These are phyloP conservation scores for Choiromyces venosus DNA, from an alignment of 495 filamentous ascomycete genomes.

Conservation along the genomic window DNA sequence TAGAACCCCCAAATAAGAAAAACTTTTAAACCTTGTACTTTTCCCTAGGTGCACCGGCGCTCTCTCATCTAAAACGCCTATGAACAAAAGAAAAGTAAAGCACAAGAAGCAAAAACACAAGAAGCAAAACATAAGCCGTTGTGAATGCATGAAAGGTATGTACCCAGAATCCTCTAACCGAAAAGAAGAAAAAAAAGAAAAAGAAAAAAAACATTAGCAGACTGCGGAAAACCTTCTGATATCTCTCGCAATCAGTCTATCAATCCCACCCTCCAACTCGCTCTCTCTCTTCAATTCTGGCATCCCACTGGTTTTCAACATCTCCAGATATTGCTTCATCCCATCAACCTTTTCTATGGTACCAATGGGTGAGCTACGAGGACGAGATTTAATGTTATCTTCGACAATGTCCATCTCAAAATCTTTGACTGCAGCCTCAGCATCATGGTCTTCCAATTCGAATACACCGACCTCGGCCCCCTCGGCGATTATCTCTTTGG, in stretches of 20 bases:
- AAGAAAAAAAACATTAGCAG: constrained; percentile 17
- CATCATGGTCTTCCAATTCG: constrained; percentile 23
- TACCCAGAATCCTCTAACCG: background rate
- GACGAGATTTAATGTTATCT: constrained; percentile 12
- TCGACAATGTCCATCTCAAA: constrained; percentile 23
- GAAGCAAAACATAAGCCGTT: background rate
- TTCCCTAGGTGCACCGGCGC: background rate
- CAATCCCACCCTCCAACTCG: constrained; percentile 35
- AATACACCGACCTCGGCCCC: constrained; percentile 33
- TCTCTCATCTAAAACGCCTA: background rate
- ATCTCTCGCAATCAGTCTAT: constrained; percentile 31
- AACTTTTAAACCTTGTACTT: background rate
- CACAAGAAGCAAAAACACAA: background rate
- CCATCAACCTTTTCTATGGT: constrained; percentile 14
- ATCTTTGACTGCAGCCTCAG: constrained; percentile 23
- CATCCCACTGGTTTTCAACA: constrained; percentile 25
- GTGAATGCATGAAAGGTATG: background rate
- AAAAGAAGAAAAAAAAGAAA: constrained; percentile 14
- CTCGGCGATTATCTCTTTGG: background rate
- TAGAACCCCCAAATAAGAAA: background rate
- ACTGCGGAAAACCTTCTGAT: constrained; percentile 32
- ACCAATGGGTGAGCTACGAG: constrained; percentile 24
- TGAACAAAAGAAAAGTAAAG: background rate
- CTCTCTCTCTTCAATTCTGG: constrained; percentile 31
- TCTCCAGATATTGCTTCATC: constrained; percentile 28